phyloP scores from a whole-genome alignment of 2,329 filamentous ascomycete genomes.

The Cladosporium velox region DNA sequence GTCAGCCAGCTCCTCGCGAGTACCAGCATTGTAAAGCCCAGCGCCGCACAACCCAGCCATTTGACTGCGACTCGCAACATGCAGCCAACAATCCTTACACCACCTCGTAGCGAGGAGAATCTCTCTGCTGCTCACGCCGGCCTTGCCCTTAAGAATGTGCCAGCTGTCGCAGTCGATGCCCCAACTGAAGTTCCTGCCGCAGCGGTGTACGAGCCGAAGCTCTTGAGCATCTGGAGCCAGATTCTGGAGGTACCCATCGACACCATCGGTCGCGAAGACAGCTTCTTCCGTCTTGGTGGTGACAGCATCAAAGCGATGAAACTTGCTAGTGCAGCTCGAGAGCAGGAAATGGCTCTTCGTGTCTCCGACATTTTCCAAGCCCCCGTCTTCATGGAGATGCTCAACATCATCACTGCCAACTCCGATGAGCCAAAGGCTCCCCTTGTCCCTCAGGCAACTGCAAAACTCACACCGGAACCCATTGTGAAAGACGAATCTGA shows the following conservation, averaged over 20 bases:
- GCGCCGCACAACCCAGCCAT: neutral
- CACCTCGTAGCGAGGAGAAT: constrained; percentile 17
- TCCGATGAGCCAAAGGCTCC: constrained; percentile 7
- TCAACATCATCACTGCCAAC: constrained; percentile 8
- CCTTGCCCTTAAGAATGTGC: neutral
- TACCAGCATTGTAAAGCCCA: neutral
- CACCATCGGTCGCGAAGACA: constrained; percentile 33
- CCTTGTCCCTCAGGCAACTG: neutral
- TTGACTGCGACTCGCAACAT: neutral
- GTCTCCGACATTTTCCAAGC: constrained; percentile 46
- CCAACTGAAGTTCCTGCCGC: neutral
- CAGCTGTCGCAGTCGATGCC: neutral
- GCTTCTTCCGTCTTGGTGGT: constrained; percentile 49
- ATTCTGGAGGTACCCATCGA: constrained; percentile 10
- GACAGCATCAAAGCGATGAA: constrained; percentile 50
- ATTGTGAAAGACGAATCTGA: neutral
- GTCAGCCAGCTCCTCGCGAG: constrained; percentile 15
- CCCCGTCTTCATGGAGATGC: constrained; percentile 23
- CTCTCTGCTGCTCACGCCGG: constrained; percentile 1
- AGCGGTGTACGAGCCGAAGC: constrained; percentile 9
- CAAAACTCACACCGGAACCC: neutral
- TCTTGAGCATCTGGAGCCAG: constrained; percentile 21
- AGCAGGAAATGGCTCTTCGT: constrained; percentile 40
- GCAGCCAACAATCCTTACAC: constrained; percentile 8
- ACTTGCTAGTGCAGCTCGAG: constrained; percentile 43